Evolutionary conservation across 2,329 filamentous ascomycete species (phyloP), one percentile per base, ranked within the genome.

Genomic region (Aspergillus eucalypticola): DNA sequence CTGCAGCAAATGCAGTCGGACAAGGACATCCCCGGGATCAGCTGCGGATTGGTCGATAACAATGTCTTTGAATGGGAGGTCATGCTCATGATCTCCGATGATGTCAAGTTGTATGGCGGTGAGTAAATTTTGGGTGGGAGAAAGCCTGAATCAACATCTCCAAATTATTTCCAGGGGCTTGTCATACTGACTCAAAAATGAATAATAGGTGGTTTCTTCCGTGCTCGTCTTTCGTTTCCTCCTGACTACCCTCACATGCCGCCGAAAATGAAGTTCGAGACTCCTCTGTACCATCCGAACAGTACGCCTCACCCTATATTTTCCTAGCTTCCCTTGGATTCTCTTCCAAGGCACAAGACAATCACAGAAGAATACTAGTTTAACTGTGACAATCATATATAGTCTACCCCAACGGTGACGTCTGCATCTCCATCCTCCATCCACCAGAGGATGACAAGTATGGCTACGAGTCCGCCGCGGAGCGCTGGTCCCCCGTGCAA

Each of bases 61-160:
- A 90, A 96, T 74, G 88, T 98, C 8, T 97, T 97, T 67, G 90
- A 96, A 81, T 99, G 95, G 95, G 93, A 98, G 77, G 92, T 98
- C 19, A 96, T 97, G 90, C 86, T 99, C 62, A 98, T 99, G 94
- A 94, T 98, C 66, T 92, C 87, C 64, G 93, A 97, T 69, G 92
- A 96, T 73, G 93, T 90, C 78, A 94, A 93, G 78, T 90, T 91
- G 77, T 97, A 97, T 70, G 93, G 93, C 70, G 93, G 93, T 94
- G 79, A 60, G 86, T 78, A 35, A 5, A 35, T 27, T 32, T 35
- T 35, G 32, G 32, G 32, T 35, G 32, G 32, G 32, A 35, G 32
- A 35, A 35, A 35, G 32, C 32, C 11, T 35, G 32, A 35, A 35
- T 6, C 11, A 35, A 5, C 21, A n/a, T 38, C 38, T 42, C 35